Evolutionary conservation across 2,329 filamentous ascomycete genomes (phyloP), one percentile per base, ranked within the genome.

Genomic region (Daldinia eschscholtzii): DNA sequence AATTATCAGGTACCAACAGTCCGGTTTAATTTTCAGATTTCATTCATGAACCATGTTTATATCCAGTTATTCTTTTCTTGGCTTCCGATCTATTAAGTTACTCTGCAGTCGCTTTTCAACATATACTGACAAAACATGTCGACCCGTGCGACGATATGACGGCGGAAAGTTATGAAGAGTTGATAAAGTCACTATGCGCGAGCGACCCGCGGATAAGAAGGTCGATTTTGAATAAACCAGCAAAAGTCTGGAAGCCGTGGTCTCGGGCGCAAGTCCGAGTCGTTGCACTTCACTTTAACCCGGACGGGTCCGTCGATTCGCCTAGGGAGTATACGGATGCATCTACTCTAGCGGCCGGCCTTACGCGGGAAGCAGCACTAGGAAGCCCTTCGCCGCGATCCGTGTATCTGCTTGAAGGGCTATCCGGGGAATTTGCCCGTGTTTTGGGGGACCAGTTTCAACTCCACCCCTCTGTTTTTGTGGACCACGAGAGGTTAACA

Each of bases 131-230:
- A 50, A 50, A 12, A 50, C 7, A 50, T 50, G 26, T 6, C 10
- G 6, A 12, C 26, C n/a, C 12, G 12, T 30, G 9, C 26, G 12
- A 30, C 46, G 28, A 23, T 10, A 55, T 55, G 52, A 26, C 52
- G 1, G 10, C 10, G 20, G 18, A 20, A 15, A 37, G 52, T 12
- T 55, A 55, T 23, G 52, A 55, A 35, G 52, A 55, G 52, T 26
- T 37, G 13, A 39, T 35, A 5, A 55, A 26, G 35, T 55, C 52
- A 6, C 30, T 55, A 4, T 37, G 52, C 33, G 30, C 33, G 18
- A 55, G 52, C 52, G 52, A 55, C 13, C 52, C n/a, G 33, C 52
- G 52, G 33, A 55, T 55, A 5, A 55, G 12, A 23, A 55, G 30
- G 52, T 37, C 52, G 15, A 26, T 55, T 10, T 10, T 55, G 9